These are phyloP conservation scores for Rhypophila decipiens DNA, from an alignment of 495 filamentous ascomycete genomes.

Conservation along the genomic window DNA sequence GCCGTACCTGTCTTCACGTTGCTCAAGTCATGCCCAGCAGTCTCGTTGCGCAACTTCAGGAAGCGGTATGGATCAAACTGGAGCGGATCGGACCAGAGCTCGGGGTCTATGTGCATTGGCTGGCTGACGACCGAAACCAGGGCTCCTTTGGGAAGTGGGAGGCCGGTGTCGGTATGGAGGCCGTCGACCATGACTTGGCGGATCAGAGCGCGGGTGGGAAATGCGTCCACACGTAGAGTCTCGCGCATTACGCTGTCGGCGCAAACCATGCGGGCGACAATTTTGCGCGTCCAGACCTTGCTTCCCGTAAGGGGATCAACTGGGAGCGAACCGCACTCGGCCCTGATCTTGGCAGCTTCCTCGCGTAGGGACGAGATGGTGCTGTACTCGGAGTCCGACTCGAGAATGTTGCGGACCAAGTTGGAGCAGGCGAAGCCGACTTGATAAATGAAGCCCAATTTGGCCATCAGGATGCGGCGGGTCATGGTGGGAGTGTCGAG, in stretches of 20 bases:
- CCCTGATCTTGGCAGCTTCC: slow-evolving; percentile 19
- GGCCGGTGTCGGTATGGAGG: slow-evolving; percentile 12
- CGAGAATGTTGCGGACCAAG: slow-evolving; percentile 24
- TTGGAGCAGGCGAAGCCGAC: slow-evolving; percentile 17
- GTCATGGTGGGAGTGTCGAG: slow-evolving; percentile 23
- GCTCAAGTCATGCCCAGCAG: no score
- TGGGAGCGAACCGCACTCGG: slow-evolving; percentile 5
- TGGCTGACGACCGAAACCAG: background rate
- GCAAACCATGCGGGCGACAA: slow-evolving; percentile 24
- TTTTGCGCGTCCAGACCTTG: slow-evolving; percentile 27
- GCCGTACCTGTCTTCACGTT: no score
- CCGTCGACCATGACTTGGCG: slow-evolving; percentile 24
- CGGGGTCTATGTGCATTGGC: background rate
- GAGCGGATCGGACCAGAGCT: background rate
- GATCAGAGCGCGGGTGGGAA: slow-evolving; percentile 24
- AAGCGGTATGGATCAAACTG: background rate
- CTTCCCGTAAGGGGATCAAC: no score
- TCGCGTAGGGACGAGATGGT: slow-evolving; percentile 30
- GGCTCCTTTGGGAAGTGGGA: background rate
- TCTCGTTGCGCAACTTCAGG: background rate
- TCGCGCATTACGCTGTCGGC: slow-evolving; percentile 36
- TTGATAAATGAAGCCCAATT: slow-evolving; percentile 26
- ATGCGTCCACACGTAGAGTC: slow-evolving; percentile 30
- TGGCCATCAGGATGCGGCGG: slow-evolving; percentile 17
- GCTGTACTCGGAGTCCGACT: slow-evolving; percentile 26